phyloP scores from a whole-genome alignment of 768 basidiomycete species.

The Trametes cinnabarina region DNA sequence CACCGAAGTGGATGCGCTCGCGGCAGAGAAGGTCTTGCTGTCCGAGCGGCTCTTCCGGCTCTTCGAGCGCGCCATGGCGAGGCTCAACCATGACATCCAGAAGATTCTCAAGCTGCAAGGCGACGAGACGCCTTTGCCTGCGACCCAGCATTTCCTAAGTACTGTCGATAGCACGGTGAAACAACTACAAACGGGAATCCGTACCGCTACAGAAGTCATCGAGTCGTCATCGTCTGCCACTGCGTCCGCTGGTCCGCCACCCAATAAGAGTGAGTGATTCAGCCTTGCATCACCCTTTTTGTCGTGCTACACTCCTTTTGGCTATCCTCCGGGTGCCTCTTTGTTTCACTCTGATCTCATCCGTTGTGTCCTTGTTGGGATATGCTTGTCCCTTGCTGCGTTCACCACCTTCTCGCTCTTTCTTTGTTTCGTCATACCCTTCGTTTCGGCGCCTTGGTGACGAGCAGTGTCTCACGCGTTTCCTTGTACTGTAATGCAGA shows the following conservation, averaged over 20 bases:
- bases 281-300: not conserved
- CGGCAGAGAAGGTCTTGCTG: constrained; percentile 43
- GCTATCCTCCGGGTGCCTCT: not conserved
- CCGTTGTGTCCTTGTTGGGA: not conserved
- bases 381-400: not conserved
- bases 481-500: constrained; percentile 11
- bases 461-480: not conserved
- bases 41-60: constrained; percentile 44
- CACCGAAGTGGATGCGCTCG: constrained; percentile 33
- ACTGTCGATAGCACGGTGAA: constrained; percentile 35
- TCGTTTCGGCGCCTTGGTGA: not conserved
- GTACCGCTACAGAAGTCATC: constrained; percentile 33
- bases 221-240: constrained; percentile 21
- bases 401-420: not conserved
- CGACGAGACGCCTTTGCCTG: constrained; percentile 37
- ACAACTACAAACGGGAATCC: constrained; percentile 40
- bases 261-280: constrained; percentile 19
- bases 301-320: not conserved
- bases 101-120: constrained; percentile 45
- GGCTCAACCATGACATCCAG: constrained; percentile 47
- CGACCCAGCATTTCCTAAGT: constrained; percentile 28
- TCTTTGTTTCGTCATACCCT: not conserved
- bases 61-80: constrained; percentile 44
- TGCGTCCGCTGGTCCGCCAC: constrained; percentile 16
- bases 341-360: not conserved